Conservation (phyloP, 1,284 basidiomycete species). For the Fistulinella staudtii region DNA sequence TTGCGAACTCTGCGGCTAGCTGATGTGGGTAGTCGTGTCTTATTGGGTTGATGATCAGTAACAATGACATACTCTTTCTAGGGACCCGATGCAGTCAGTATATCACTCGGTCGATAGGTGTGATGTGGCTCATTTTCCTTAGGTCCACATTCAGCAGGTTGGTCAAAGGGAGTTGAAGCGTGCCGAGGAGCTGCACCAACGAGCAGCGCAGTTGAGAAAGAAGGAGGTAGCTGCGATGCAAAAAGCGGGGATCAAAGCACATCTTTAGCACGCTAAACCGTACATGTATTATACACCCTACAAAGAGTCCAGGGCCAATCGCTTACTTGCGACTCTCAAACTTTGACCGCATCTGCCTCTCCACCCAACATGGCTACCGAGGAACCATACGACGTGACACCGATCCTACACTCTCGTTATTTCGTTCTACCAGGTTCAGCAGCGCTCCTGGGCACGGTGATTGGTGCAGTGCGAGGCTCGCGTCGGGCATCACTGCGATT, state of each 20-base stretch:
- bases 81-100: slow-evolving; percentile 77
- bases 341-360: no score
- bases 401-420: slow-evolving; percentile 32
- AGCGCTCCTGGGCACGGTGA: slow-evolving; percentile 54
- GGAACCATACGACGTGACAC: slow-evolving; percentile 28
- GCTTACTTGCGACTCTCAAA: no score
- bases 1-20: slow-evolving; percentile 87
- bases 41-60: slow-evolving; percentile 6
- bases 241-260: slow-evolving; percentile 56
- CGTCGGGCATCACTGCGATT: slow-evolving; percentile 55
- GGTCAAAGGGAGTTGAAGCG: slow-evolving; percentile 82
- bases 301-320: no score
- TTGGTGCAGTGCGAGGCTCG: slow-evolving; percentile 70
- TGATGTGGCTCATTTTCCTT: slow-evolving; percentile 4
- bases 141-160: slow-evolving; percentile 94
- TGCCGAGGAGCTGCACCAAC: slow-evolving; percentile 52
- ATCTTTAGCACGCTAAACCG: slow-evolving; percentile 36
- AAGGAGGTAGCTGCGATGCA: slow-evolving; percentile 58
- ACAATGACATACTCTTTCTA: slow-evolving; percentile 28
- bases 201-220: slow-evolving; percentile 50
- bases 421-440: slow-evolving; percentile 52
- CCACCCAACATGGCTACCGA: slow-evolving; percentile 14
- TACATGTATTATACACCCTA: no score
- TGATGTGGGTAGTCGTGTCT: slow-evolving; percentile 58
- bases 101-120: neutral